Evolutionary conservation across 208 protist species (phyloP).

Genomic region (Leishmania tropica): DNA sequence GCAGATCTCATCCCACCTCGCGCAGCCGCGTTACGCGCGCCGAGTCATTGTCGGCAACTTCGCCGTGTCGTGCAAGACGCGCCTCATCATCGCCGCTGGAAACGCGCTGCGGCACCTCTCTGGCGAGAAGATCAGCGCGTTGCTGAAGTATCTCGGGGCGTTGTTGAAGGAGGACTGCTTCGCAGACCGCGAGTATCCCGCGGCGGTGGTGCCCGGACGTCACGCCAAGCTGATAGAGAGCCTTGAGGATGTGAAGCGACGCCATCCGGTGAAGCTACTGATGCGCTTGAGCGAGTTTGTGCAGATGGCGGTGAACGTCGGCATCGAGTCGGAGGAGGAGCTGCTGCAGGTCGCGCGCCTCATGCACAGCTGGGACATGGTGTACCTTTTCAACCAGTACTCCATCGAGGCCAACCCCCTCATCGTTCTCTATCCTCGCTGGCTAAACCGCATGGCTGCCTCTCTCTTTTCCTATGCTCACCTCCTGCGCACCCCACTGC

Average conservation of each 20-base stretch:
- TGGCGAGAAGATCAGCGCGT: slow-evolving; percentile 62
- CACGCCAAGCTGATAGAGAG: slow-evolving; percentile 69
- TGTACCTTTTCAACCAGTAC: slow-evolving; percentile 78
- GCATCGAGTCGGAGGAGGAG: slow-evolving; percentile 75
- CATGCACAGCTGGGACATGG: slow-evolving; percentile 88
- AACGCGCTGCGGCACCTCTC: slow-evolving; percentile 52
- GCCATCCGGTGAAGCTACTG: slow-evolving; percentile 70
- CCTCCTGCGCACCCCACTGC: slow-evolving; percentile 78
- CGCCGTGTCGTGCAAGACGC: slow-evolving; percentile 88
- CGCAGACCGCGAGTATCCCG: slow-evolving; percentile 68
- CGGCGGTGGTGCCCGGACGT: slow-evolving; percentile 70
- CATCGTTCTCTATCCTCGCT: slow-evolving; percentile 78
- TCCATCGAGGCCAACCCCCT: slow-evolving; percentile 70
- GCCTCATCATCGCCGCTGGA: slow-evolving; percentile 75
- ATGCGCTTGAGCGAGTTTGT: slow-evolving; percentile 78
- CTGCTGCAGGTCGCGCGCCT: slow-evolving; percentile 76
- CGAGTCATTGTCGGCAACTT: slow-evolving; percentile 80
- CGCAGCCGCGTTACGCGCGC: slow-evolving; percentile 25
- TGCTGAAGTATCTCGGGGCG: slow-evolving; percentile 70
- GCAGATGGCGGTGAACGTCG: slow-evolving; percentile 64
- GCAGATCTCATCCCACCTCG: background rate
- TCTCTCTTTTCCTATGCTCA: slow-evolving; percentile 88
- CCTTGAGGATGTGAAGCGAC: slow-evolving; percentile 58
- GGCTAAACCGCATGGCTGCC: slow-evolving; percentile 81
- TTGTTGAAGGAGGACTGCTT: slow-evolving; percentile 71